phyloP scores from a whole-genome alignment of 1,139 yeast species.

The Nakaseomyces sp. region DNA sequence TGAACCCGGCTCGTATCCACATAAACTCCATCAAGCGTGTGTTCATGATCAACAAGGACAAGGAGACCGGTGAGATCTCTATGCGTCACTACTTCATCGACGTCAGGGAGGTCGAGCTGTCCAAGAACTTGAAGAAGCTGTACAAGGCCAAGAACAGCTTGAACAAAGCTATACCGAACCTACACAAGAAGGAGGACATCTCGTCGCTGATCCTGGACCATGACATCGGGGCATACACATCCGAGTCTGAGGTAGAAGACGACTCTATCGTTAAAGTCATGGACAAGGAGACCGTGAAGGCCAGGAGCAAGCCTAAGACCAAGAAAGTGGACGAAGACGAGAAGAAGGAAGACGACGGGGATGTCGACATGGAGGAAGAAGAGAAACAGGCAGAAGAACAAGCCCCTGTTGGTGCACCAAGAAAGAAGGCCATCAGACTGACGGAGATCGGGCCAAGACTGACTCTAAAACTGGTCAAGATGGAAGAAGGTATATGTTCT shows the following conservation, averaged over 20 bases:
- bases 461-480: slow-evolving; percentile 65
- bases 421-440: slow-evolving; percentile 82
- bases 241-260: slow-evolving; percentile 91
- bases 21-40: slow-evolving; percentile 75
- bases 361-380: slow-evolving; percentile 10
- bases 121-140: slow-evolving; percentile 69
- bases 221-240: slow-evolving; percentile 66
- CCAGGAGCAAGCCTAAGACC: slow-evolving; percentile 14
- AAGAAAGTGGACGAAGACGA: slow-evolving; percentile 20
- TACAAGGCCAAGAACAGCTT: slow-evolving; percentile 54
- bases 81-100: slow-evolving; percentile 86
- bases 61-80: slow-evolving; percentile 63
- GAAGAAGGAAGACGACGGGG: slow-evolving; percentile 21
- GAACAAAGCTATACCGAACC: slow-evolving; percentile 66
- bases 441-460: slow-evolving; percentile 93
- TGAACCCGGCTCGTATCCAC: slow-evolving; percentile 68
- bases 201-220: slow-evolving; percentile 78
- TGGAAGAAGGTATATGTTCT: slow-evolving; percentile 81
- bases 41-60: slow-evolving; percentile 67
- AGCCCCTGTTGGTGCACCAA: slow-evolving; percentile 23
- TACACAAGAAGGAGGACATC: slow-evolving; percentile 61
- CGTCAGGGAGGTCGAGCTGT: slow-evolving; percentile 78
- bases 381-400: background rate
- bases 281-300: slow-evolving; percentile 33
- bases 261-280: slow-evolving; percentile 75